Conservation (phyloP, 805 yeast genomes). For the Brettanomyces sp. region DNA sequence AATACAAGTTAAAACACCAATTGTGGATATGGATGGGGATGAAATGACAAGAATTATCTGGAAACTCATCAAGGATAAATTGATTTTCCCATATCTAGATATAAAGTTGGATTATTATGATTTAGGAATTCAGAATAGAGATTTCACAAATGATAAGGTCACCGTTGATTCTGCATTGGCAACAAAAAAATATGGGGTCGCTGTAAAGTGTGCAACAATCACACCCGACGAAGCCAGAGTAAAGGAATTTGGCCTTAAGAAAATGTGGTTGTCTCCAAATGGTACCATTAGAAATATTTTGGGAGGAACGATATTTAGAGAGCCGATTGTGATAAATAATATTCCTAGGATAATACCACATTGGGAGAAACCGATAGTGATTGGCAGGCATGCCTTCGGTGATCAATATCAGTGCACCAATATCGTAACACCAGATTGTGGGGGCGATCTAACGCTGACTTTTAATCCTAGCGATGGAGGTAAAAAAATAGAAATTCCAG, state of each 20-base stretch:
- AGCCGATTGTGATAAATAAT: conserved; percentile 81
- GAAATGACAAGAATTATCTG: conserved; percentile 97
- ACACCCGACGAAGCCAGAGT: conserved; percentile 98
- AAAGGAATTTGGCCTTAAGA: conserved; percentile 78
- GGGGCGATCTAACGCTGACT: conserved; percentile 71
- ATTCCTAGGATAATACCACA: conserved; percentile 84
- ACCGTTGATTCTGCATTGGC: conserved; percentile 88
- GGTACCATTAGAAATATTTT: conserved; percentile 93
- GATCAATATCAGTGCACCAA: conserved; percentile 96
- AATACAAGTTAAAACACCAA: conserved; percentile 75
- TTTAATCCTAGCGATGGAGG: conserved; percentile 66
- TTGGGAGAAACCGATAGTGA: conserved; percentile 93
- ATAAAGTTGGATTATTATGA: conserved; percentile 89
- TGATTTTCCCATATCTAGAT: conserved; percentile 78
- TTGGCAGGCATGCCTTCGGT: conserved; percentile 96
- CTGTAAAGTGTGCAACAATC: conserved; percentile 95
- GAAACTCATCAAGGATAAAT: conserved; percentile 79
- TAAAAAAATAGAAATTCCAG: conserved; percentile 45
- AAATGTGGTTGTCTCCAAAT: conserved; percentile 97
- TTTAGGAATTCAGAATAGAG: conserved; percentile 78
- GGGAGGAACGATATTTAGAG: conserved; percentile 96
- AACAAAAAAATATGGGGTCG: conserved; percentile 80
- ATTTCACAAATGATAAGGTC: conserved; percentile 78
- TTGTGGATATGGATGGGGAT: conserved; percentile 97
- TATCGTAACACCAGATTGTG: conserved; percentile 58